Conservation (phyloP, 176 grass and related monocot genomes). For the Oryza glumipatula region DNA sequence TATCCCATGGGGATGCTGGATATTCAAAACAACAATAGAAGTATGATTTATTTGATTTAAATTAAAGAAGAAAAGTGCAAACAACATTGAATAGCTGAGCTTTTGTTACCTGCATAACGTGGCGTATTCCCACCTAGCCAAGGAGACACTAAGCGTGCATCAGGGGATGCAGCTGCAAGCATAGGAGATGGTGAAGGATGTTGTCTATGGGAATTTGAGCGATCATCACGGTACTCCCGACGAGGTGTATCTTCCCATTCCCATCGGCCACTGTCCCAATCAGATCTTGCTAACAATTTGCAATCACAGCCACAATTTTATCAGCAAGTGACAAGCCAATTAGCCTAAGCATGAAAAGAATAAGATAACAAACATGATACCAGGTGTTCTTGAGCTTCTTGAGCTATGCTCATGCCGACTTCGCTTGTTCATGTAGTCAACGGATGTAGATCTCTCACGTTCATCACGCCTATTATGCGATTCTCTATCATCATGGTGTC, state of each 20-base stretch:
- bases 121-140: slow-evolving; percentile 81
- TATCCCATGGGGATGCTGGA: slow-evolving; percentile 87
- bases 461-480: slow-evolving; percentile 55
- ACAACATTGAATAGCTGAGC: slow-evolving; percentile 13
- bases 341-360: slow-evolving; percentile 22
- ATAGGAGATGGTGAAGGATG: slow-evolving; percentile 77
- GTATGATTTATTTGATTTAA: slow-evolving; percentile 24
- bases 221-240: slow-evolving; percentile 58
- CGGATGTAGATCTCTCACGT: slow-evolving; percentile 47
- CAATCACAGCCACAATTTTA: slow-evolving; percentile 24
- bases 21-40: slow-evolving; percentile 13
- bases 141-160: slow-evolving; percentile 92
- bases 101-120: slow-evolving; percentile 52
- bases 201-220: slow-evolving; percentile 57
- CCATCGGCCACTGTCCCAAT: slow-evolving; percentile 86
- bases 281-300: slow-evolving; percentile 64
- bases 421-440: slow-evolving; percentile 67
- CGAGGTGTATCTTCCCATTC: slow-evolving; percentile 97
- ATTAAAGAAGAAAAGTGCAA: slow-evolving; percentile 28
- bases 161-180: slow-evolving; percentile 86
- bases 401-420: slow-evolving; percentile 64
- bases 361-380: slow-evolving; percentile 46
- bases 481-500: slow-evolving; percentile 58
- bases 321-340: slow-evolving; percentile 36
- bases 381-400: slow-evolving; percentile 68